Evolutionary conservation across 129 eudicot genomes (phyloP).

Genomic region (Helichrysum umbraculigerum): DNA sequence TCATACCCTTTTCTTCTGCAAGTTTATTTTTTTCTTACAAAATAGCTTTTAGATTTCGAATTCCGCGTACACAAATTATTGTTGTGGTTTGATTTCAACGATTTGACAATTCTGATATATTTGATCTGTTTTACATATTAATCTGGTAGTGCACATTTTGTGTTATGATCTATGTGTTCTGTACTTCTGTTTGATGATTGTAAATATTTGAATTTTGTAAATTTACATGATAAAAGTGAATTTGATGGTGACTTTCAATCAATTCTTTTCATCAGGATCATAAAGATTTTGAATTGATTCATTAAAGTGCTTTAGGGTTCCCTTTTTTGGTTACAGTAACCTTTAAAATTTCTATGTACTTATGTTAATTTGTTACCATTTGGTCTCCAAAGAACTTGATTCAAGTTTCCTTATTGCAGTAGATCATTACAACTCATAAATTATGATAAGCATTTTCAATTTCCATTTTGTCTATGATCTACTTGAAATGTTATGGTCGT

Average conservation of each 20-base stretch:
- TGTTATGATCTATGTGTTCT: slow-evolving; percentile 13
- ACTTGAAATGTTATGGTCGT: not conserved
- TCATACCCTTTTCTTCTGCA: not conserved
- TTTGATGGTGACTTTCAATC: slow-evolving; percentile 8
- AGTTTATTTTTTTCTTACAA: not conserved
- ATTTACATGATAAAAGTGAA: slow-evolving; percentile 8
- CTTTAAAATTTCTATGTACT: not conserved
- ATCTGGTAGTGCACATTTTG: slow-evolving; percentile 7
- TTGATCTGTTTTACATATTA: not conserved
- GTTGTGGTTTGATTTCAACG: not conserved
- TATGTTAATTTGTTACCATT: slow-evolving; percentile 8
- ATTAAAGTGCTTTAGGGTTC: slow-evolving; percentile 14
- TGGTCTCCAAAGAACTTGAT: slow-evolving; percentile 15
- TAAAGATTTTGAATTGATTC: slow-evolving; percentile 20
- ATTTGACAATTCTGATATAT: not conserved
- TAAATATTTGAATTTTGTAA: not conserved
- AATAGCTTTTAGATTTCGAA: not conserved
- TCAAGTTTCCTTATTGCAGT: slow-evolving; percentile 13
- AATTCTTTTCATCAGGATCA: slow-evolving; percentile 14
- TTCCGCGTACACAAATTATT: not conserved
- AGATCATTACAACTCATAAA: slow-evolving; percentile 23
- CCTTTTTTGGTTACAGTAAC: slow-evolving; percentile 20
- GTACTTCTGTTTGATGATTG: slow-evolving; percentile 13
- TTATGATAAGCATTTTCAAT: not conserved
- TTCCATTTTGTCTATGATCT: slow-evolving; percentile 7